A percentile compares a stretch with the other conserved stretches of the same genome.
These are phyloP conservation scores for carrot (Daucus carota) DNA, from an alignment of 129 eudicot genomes.

Conservation along the genomic window DNA sequence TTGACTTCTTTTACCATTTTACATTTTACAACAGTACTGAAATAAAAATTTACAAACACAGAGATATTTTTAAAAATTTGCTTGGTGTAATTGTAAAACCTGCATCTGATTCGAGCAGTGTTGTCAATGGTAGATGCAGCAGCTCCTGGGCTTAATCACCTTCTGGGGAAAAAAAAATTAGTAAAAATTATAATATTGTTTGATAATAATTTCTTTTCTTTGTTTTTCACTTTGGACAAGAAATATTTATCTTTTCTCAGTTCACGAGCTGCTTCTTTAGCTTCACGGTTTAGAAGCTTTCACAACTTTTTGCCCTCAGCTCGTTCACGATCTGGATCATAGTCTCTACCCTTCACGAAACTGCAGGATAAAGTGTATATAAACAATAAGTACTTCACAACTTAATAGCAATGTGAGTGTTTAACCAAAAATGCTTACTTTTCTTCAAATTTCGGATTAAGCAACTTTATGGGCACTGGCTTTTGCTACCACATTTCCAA, in stretches of 20 bases:
- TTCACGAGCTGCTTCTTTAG: constrained; percentile 81
- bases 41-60: too few species aligned
- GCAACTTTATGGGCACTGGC: constrained; percentile 57
- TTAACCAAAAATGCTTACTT: constrained; percentile 35
- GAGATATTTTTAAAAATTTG: too few species aligned
- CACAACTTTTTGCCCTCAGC: constrained; percentile 61
- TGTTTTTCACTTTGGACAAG: constrained; percentile 60
- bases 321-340: constrained; percentile 90
- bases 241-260: constrained; percentile 79
- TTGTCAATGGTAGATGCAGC: too few species aligned
- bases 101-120: too few species aligned
- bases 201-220: too few species aligned
- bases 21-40: too few species aligned
- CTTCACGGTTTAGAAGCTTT: constrained; percentile 55
- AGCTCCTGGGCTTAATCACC: too few species aligned
- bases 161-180: too few species aligned
- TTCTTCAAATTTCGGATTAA: constrained; percentile 83
- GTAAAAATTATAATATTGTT: too few species aligned
- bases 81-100: too few species aligned
- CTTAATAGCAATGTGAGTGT: constrained; percentile 8
- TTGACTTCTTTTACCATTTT: too few species aligned
- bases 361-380: constrained; percentile 32
- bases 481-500: constrained; percentile 77
- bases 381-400: neutral
- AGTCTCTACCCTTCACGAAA: constrained; percentile 84